A percentile compares a stretch with the other conserved stretches of the same genome.
These are phyloP conservation scores for Chimonanthus salicifolius DNA, from an alignment of 164 flowering plant species.

Conservation along the genomic window DNA sequence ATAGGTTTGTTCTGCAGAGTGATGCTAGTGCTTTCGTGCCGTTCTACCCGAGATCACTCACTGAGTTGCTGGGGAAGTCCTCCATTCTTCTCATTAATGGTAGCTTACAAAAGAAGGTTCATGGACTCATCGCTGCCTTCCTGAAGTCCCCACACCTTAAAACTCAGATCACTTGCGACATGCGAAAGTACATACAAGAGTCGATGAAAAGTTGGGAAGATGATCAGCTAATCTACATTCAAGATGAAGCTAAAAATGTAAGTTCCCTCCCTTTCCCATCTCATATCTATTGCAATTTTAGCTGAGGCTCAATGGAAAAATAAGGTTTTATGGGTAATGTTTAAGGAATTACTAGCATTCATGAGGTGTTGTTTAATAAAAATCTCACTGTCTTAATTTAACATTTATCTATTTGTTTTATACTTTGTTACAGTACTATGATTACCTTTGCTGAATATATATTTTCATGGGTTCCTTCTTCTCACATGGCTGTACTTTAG, in stretches of 20 bases:
- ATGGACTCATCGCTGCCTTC: conserved; percentile 82
- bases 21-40: conserved; percentile 73
- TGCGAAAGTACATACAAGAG: conserved; percentile 50
- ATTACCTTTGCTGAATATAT: too few relatives aligned
- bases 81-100: conserved; percentile 84
- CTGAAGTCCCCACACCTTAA: conserved; percentile 75
- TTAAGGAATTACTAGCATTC: too few relatives aligned
- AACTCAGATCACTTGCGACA: conserved; percentile 72
- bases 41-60: conserved; percentile 79
- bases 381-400: too few relatives aligned
- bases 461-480: too few relatives aligned
- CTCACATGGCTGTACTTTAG: too few relatives aligned
- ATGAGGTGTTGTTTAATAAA: too few relatives aligned
- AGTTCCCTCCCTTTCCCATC: conserved; percentile 27
- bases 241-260: conserved; percentile 78
- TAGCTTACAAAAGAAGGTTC: conserved; percentile 72
- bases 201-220: conserved; percentile 64
- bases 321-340: too few relatives aligned
- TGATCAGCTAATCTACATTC: conserved; percentile 57
- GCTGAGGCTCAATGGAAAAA: too few relatives aligned
- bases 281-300: too few relatives aligned
- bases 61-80: conserved; percentile 84
- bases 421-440: too few relatives aligned
- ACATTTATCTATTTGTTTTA: too few relatives aligned
- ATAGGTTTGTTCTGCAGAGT: conserved; percentile 61